These are phyloP conservation scores for Dendrostoma leiphaemia DNA, from an alignment of 2,329 filamentous ascomycete genomes.

Conservation along the genomic window DNA sequence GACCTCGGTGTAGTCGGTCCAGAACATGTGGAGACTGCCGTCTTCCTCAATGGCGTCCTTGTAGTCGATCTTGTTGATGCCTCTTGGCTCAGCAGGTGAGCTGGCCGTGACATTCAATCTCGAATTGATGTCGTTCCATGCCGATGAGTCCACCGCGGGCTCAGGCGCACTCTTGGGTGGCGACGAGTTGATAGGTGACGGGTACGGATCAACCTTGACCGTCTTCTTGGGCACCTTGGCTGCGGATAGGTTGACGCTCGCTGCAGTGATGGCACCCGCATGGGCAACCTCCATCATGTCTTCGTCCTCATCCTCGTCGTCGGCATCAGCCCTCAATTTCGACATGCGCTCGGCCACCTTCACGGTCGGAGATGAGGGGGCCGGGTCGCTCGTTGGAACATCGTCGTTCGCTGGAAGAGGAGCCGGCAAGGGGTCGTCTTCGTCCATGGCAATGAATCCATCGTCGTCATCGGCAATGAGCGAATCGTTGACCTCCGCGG, in stretches of 20 bases:
- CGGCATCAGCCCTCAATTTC: constrained; percentile 48
- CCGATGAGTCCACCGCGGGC: constrained; percentile 69
- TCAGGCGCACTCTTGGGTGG: constrained; percentile 58
- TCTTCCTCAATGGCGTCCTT: constrained; percentile 90
- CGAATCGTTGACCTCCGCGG: constrained; percentile 49
- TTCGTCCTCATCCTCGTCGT: constrained; percentile 73
- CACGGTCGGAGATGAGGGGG: constrained; percentile 82
- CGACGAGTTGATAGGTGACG: constrained; percentile 74
- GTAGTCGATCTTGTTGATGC: constrained; percentile 77
- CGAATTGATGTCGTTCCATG: constrained; percentile 85
- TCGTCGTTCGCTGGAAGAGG: constrained; percentile 35
- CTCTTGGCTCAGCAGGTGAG: constrained; percentile 59
- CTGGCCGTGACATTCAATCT: constrained; percentile 84
- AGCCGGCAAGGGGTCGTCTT: constrained; percentile 55
- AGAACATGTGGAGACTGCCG: constrained; percentile 90
- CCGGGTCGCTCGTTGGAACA: constrained; percentile 78
- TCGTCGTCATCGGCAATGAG: constrained; percentile 55
- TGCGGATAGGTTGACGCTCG: constrained; percentile 82
- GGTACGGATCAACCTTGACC: constrained; percentile 64
- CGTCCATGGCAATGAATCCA: constrained; percentile 47
- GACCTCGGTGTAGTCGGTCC: constrained; percentile 93
- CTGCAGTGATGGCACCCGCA: constrained; percentile 63
- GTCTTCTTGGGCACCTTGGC: constrained; percentile 75
- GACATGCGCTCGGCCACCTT: constrained; percentile 74
- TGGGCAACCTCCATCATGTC: constrained; percentile 87